Evolutionary conservation across 1,139 yeast genomes (phyloP).

Genomic region (Pichia sp.): DNA sequence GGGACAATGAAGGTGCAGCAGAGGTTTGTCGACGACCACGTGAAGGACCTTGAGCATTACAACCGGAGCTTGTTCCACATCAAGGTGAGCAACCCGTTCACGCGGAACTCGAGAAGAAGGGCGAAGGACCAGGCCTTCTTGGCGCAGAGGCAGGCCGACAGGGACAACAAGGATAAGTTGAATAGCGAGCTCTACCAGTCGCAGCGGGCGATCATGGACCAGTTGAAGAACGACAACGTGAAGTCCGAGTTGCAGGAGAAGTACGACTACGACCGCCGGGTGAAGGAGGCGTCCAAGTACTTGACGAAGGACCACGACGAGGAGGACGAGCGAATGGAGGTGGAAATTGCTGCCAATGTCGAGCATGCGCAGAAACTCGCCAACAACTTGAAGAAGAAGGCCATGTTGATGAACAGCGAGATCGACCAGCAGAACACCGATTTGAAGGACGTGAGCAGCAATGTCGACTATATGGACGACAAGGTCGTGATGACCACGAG

Average conservation of each 20-base stretch:
- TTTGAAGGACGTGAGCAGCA: conserved; percentile 49
- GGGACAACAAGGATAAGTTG: conserved; percentile 28
- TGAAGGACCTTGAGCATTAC: conserved; percentile 71
- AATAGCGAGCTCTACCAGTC: conserved; percentile 28
- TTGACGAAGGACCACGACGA: conserved; percentile 38
- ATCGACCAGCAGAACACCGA: conserved; percentile 49
- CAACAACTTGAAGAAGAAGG: conserved; percentile 42
- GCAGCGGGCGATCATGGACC: conserved; percentile 27
- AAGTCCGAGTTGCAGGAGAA: conserved; percentile 39
- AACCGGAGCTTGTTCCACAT: conserved; percentile 83
- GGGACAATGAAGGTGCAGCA: conserved; percentile 80
- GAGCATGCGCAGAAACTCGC: conserved; percentile 50
- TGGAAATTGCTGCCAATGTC: conserved; percentile 50
- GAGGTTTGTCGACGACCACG: conserved; percentile 77
- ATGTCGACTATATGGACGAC: conserved; percentile 53
- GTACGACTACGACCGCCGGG: conserved; percentile 47
- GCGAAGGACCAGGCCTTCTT: conserved; percentile 73
- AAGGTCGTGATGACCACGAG: conserved; percentile 37
- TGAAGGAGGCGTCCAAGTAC: conserved; percentile 40
- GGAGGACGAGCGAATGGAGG: conserved; percentile 59
- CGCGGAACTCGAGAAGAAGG: conserved; percentile 69
- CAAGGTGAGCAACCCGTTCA: conserved; percentile 81
- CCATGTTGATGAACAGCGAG: conserved; percentile 46
- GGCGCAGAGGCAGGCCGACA: conserved; percentile 44
- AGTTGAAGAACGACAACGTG: conserved; percentile 19